A percentile compares a stretch with the other conserved stretches of the same genome.
Evolutionary conservation across 345 rosid genomes (phyloP).

Genomic region (Dimocarpus longan): DNA sequence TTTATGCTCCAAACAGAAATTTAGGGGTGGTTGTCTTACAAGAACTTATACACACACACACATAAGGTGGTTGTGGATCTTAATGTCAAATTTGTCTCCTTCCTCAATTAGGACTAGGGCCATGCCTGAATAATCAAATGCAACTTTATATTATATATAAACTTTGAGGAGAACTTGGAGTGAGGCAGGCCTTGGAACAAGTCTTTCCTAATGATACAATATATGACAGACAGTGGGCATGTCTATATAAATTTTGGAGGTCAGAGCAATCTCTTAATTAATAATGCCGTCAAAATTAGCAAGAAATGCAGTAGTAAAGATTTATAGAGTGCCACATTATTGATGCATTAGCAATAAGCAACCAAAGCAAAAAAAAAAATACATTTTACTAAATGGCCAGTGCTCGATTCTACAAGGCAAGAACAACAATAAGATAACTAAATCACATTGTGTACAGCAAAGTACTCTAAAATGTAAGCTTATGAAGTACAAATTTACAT

Average conservation of each 20-base stretch:
- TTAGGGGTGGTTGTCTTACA: too few species aligned
- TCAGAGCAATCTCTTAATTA: background rate
- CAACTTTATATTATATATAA: background rate
- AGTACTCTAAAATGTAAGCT: background rate
- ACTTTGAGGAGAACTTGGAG: background rate
- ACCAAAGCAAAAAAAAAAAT: background rate
- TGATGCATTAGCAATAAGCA: background rate
- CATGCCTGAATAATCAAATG: background rate
- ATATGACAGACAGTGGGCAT: background rate
- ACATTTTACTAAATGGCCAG: background rate
- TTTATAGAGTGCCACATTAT: background rate
- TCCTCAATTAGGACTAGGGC: background rate
- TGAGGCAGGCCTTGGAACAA: background rate
- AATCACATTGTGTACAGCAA: background rate
- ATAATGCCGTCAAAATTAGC: background rate
- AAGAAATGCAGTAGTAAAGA: background rate
- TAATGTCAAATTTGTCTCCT: background rate
- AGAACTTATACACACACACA: too few species aligned
- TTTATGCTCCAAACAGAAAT: too few species aligned
- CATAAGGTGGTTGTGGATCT: conserved; percentile 25
- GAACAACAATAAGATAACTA: background rate
- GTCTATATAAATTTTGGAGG: background rate
- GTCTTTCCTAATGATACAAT: background rate
- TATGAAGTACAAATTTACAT: background rate
- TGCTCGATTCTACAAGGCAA: background rate